Conservation (phyloP, 768 basidiomycete genomes). For the Pilatotrama ljubarskyi region DNA sequence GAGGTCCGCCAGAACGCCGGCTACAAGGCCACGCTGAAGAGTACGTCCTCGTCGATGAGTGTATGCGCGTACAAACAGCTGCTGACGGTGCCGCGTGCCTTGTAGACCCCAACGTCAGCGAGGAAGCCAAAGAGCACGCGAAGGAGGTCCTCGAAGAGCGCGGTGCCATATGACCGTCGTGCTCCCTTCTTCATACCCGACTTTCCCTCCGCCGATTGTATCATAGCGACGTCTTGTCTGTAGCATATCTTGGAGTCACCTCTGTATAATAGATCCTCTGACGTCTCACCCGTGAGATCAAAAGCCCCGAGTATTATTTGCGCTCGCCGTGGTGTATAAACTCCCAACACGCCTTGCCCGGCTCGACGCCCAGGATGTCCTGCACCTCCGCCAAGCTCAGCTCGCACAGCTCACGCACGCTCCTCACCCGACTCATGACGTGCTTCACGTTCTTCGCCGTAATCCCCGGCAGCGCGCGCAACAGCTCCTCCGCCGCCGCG, state of each 20-base stretch:
- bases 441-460: conserved; percentile 81
- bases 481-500: conserved; percentile 75
- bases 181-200: not conserved
- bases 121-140: conserved; percentile 32
- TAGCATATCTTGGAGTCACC: not conserved
- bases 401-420: conserved; percentile 72
- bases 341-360: conserved; percentile 75
- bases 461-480: conserved; percentile 82
- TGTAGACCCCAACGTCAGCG: conserved; percentile 30
- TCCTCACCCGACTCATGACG: conserved; percentile 79
- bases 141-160: conserved; percentile 26
- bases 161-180: conserved; percentile 16
- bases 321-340: conserved; percentile 78
- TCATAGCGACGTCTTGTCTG: not conserved
- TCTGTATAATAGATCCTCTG: not conserved
- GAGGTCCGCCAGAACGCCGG: conserved; percentile 28
- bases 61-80: not conserved
- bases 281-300: not conserved
- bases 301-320: not conserved
- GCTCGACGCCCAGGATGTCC: conserved; percentile 75
- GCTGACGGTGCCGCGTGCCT: not conserved
- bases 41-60: conserved; percentile 10
- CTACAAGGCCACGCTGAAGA: conserved; percentile 32
- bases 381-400: conserved; percentile 63
- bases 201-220: not conserved